Evolutionary conservation across 2,329 filamentous ascomycete genomes (phyloP).

Genomic region (Chaetomiaceae sp.): DNA sequence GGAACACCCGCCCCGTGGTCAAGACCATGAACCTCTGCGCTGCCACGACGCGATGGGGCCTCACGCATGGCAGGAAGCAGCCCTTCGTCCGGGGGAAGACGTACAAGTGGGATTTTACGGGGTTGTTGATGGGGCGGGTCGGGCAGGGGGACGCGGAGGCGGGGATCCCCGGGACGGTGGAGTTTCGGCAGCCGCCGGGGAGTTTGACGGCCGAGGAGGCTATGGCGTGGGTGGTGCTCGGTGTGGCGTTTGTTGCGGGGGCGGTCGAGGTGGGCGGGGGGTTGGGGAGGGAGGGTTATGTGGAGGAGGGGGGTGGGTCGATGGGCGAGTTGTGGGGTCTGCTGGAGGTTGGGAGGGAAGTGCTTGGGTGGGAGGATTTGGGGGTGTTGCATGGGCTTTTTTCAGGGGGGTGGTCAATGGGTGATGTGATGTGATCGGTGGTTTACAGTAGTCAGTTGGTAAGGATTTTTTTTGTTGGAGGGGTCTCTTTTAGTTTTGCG

Average conservation of each 20-base stretch:
- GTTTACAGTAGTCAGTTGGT: background rate
- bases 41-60: background rate
- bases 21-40: slow-evolving; percentile 34
- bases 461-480: background rate
- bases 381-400: slow-evolving; percentile 29
- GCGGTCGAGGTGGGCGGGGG: slow-evolving; percentile 21
- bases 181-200: slow-evolving; percentile 37
- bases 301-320: slow-evolving; percentile 18
- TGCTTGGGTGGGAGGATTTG: slow-evolving; percentile 29
- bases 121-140: slow-evolving; percentile 22
- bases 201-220: slow-evolving; percentile 31
- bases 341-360: slow-evolving; percentile 24
- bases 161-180: slow-evolving; percentile 31
- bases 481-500: too few relatives aligned
- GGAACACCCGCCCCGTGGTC: slow-evolving; percentile 19
- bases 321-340: slow-evolving; percentile 29
- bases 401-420: too few relatives aligned
- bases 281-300: background rate
- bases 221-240: slow-evolving; percentile 32
- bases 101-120: slow-evolving; percentile 39
- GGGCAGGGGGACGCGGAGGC: background rate
- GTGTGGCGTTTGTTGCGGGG: slow-evolving; percentile 34
- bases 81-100: slow-evolving; percentile 37
- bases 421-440: background rate
- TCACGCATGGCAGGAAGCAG: background rate